Evolutionary conservation across 108 stramenopile genomes (phyloP), one percentile per base, ranked within the genome.

Genomic region (Aurantiochytrium sp.): DNA sequence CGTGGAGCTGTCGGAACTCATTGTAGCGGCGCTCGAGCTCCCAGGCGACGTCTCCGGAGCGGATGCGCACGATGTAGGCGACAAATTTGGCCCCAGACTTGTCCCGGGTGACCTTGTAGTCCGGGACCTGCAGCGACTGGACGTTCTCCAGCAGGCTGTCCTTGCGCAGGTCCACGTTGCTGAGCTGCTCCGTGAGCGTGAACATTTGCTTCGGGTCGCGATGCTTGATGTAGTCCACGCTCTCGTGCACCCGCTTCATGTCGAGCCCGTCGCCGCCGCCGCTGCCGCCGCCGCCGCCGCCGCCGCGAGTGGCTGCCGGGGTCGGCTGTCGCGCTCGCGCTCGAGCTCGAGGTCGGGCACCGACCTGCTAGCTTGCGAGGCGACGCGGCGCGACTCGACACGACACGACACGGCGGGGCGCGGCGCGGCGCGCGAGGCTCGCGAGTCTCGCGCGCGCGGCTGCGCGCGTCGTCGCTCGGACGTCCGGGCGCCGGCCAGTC

Each of bases 221-320:
- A 24, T 81, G 73, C 45, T 81, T 81, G 73, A 81, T 81, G 45
- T 81, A 81, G 2, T 81, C 73, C 36, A 81, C 73, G 19, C 42
- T 48, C 45, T 81, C 73, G 39, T 81, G 73, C 42, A 42, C 73
- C 17, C 73, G 39, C 73, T 81, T 81, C 73, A 81, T 81, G 45
- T 48, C 45, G 50, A 8, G 50, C 50, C n/a, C n/a, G n/a, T n/a
- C n/a, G n/a, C n/a, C n/a, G n/a, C n/a, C n/a, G n/a, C n/a, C n/a
- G n/a, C n/a, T n/a, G n/a, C n/a, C n/a, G n/a, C n/a, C n/a, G n/a
- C n/a, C n/a, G n/a, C n/a, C n/a, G n/a, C n/a, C n/a, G n/a, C n/a
- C n/a, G n/a, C n/a, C n/a, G n/a, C n/a, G n/a, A n/a, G n/a, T n/a
- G n/a, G n/a, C n/a, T n/a, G n/a, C n/a, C n/a, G n/a, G n/a, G n/a